A percentile compares a stretch with the other conserved stretches of the same genome.
These are phyloP conservation scores for Picochlorum sp. DNA, from an alignment of 139 green algal genomes.

Conservation along the genomic window DNA sequence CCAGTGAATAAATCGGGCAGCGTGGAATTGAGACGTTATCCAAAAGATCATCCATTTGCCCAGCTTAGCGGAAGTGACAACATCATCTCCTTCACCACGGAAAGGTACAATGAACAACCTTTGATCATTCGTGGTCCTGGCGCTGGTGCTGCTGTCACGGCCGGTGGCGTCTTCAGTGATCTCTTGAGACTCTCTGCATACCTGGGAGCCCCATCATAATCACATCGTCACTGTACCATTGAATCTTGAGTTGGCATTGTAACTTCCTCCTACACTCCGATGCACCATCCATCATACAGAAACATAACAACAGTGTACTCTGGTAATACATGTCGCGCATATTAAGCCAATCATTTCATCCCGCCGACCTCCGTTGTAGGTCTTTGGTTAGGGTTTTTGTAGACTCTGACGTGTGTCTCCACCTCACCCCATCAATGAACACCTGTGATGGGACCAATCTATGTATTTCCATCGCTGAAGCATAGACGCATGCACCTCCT, in stretches of 20 bases:
- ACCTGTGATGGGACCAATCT: no score
- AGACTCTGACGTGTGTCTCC: no score
- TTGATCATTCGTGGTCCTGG: constrained; percentile 87
- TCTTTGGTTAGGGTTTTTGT: no score
- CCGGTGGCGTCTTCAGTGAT: constrained; percentile 93
- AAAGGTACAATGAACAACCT: constrained; percentile 69
- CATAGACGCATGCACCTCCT: no score
- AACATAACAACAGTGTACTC: no score
- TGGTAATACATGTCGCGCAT: no score
- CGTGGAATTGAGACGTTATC: constrained; percentile 83
- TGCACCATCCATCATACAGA: no score
- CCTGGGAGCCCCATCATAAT: constrained; percentile 87
- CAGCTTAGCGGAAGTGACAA: constrained; percentile 64
- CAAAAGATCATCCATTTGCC: constrained; percentile 79
- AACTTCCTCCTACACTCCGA: no score
- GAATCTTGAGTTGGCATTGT: background rate
- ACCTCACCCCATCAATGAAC: no score
- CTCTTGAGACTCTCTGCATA: constrained; percentile 84
- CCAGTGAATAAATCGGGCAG: constrained; percentile 49
- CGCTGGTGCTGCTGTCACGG: constrained; percentile 92
- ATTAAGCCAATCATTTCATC: no score
- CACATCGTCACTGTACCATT: background rate
- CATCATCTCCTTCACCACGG: constrained; percentile 87
- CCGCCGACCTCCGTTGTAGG: no score
- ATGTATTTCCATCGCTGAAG: no score